Conservation (phyloP, 352 stramenopile species). For the Phytophthora rubi region DNA sequence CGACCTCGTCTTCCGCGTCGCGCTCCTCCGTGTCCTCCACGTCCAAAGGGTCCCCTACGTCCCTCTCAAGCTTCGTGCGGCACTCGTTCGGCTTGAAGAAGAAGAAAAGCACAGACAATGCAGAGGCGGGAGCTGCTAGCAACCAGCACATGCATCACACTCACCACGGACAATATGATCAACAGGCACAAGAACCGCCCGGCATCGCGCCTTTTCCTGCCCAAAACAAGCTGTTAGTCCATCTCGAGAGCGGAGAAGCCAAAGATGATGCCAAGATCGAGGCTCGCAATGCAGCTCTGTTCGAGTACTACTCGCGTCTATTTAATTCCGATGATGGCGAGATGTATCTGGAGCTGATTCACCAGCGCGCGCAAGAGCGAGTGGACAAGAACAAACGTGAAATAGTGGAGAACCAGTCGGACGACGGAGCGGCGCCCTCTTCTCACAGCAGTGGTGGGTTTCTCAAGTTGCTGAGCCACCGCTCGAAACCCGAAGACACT, state of each 20-base stretch:
- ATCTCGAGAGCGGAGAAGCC: conserved; percentile 50
- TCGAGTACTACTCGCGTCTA: conserved; percentile 71
- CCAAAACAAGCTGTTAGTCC: conserved; percentile 54
- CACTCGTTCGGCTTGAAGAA: conserved; percentile 41
- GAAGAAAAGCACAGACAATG: conserved; percentile 4
- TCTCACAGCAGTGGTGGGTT: conserved; percentile 30
- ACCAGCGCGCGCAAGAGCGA: conserved; percentile 31
- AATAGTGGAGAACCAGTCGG: conserved; percentile 14
- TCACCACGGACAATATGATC: conserved; percentile 16
- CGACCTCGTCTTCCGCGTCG: conserved; percentile 53
- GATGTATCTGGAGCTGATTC: conserved; percentile 60
- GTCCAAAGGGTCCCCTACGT: conserved; percentile 36
- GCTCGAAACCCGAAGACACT: conserved; percentile 20
- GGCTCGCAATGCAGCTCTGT: conserved; percentile 49
- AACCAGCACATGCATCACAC: conserved; percentile 24
- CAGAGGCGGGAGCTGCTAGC: neutral
- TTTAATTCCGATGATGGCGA: conserved; percentile 71
- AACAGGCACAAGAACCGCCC: conserved; percentile 24
- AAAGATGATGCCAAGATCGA: conserved; percentile 66
- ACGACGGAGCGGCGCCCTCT: conserved; percentile 5
- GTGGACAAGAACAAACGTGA: conserved; percentile 36
- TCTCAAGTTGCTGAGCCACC: conserved; percentile 47
- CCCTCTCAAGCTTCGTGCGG: conserved; percentile 35
- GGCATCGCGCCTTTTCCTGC: conserved; percentile 52
- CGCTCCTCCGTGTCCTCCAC: conserved; percentile 49